A percentile compares a stretch with the other conserved stretches of the same genome.
phyloP scores from a whole-genome alignment of 805 yeast species.

The Grigorovia jiainica region DNA sequence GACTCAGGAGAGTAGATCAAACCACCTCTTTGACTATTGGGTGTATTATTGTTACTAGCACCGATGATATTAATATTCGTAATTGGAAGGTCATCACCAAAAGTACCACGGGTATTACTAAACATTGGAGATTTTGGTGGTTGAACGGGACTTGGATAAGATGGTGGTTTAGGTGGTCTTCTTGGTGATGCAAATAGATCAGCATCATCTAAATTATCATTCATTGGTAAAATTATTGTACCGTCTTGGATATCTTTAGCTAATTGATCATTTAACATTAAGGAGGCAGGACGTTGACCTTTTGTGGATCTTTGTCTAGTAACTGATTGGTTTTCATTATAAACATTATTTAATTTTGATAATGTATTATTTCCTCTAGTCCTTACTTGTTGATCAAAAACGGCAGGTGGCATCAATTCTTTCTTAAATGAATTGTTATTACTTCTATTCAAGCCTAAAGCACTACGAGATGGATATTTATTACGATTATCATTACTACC shows the following conservation, averaged over 20 bases:
- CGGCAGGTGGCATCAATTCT: constrained; percentile 35
- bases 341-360: too few species aligned
- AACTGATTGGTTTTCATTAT: neutral
- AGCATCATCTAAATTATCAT: constrained; percentile 8
- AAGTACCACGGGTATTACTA: neutral
- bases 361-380: constrained; percentile 1
- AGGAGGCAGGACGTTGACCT: constrained; percentile 11
- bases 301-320: neutral
- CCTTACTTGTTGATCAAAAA: constrained; percentile 17
- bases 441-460: neutral
- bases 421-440: neutral
- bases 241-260: constrained; percentile 4
- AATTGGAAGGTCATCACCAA: neutral
- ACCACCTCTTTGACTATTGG: constrained; percentile 1
- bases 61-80: too few species aligned
- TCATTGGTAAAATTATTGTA: constrained; percentile 1
- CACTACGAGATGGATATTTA: too few species aligned
- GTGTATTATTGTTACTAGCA: neutral
- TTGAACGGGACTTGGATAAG: constrained; percentile 35
- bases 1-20: constrained; percentile 19
- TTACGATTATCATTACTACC: constrained; percentile 2
- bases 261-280: constrained; percentile 10
- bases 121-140: constrained; percentile 26
- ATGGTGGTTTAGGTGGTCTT: constrained; percentile 64
- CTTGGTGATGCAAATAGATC: constrained; percentile 54